Evolutionary conservation across 192 early-diverging fungal species (phyloP), one percentile per base, ranked within the genome.

Genomic region (Funneliformis geosporum): DNA sequence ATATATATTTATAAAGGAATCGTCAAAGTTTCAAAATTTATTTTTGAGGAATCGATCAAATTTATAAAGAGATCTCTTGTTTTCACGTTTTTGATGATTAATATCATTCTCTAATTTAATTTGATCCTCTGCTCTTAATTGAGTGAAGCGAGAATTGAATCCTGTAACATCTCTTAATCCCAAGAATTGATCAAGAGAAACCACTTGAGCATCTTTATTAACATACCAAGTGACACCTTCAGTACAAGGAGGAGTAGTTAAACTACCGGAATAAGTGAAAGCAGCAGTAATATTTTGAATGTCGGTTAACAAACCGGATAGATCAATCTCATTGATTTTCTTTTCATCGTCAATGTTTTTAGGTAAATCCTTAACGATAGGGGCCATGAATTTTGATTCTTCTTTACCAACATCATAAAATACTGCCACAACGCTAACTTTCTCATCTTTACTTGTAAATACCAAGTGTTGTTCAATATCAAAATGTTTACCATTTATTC

Each of bases 171-270:
- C 73, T 12, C 79, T 78, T 43, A 91, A 62, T 23, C 70, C 75
- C 7, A 76, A 18, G 46, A 81, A 72, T 73, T 90, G 86, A 9
- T 71, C 11, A 14, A 82, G 21, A 4, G 83, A 78, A 60, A 91
- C 46, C 0, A 61, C 33, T 14, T 87, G 50, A 28, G 83, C 39
- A 10, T 72, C 76, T 43, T 80, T 65, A 70, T 83, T 79, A 18
- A 91, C 89, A 40, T 80, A 76, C 90, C 89, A 92, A 18, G 75
- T 61, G 4, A 92, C 86, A 46, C 86, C 85, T 79, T 92, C 91
- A 1, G 85, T 83, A 80, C 91, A 92, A 4, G 91, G 91, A 11
- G 91, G 91, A 2, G 89, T 90, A 14, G 91, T 92, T 73, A 92
- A 80, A 50, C 83, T 85, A 18, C 91, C 91, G 4, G 64, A 46